phyloP scores from a whole-genome alignment of 139 green algal genomes.

The Eudorina sp. region DNA sequence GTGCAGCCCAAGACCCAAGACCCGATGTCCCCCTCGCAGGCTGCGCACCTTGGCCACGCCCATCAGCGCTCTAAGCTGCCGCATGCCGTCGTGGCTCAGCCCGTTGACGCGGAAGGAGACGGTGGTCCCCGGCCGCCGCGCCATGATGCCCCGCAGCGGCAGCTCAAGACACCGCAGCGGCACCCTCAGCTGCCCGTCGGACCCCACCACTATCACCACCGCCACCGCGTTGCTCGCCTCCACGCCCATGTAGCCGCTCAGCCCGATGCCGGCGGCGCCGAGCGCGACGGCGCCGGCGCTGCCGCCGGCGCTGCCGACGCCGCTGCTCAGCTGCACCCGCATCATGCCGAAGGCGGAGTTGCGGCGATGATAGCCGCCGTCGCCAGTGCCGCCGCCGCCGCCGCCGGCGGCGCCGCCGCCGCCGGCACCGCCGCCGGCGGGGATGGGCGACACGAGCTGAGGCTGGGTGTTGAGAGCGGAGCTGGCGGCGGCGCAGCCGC shows the following conservation, averaged over 20 bases:
- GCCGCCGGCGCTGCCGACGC: background rate
- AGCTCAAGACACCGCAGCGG: constrained; percentile 34
- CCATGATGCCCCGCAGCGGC: constrained; percentile 16
- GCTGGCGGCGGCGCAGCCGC: background rate
- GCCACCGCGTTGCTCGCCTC: constrained; percentile 38
- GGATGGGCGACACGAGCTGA: no score
- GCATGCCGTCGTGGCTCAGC: constrained; percentile 43
- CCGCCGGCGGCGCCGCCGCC: background rate
- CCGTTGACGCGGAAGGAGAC: constrained; percentile 38
- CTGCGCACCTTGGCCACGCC: constrained; percentile 20
- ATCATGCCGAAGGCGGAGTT: background rate
- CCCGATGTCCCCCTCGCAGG: background rate
- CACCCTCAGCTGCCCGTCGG: background rate
- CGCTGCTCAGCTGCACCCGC: background rate
- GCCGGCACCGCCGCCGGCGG: background rate
- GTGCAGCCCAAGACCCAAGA: background rate
- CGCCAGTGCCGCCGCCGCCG: background rate
- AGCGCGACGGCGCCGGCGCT: no score
- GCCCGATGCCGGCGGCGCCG: no score
- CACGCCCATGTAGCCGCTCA: constrained; percentile 11
- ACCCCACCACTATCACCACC: constrained; percentile 14
- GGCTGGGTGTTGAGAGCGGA: background rate
- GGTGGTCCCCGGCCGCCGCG: constrained; percentile 36
- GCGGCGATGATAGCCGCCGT: background rate
- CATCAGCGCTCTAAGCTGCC: constrained; percentile 41